Evolutionary conservation across 2,329 filamentous ascomycete genomes (phyloP).

Genomic region (Aureobasidium sp.): DNA sequence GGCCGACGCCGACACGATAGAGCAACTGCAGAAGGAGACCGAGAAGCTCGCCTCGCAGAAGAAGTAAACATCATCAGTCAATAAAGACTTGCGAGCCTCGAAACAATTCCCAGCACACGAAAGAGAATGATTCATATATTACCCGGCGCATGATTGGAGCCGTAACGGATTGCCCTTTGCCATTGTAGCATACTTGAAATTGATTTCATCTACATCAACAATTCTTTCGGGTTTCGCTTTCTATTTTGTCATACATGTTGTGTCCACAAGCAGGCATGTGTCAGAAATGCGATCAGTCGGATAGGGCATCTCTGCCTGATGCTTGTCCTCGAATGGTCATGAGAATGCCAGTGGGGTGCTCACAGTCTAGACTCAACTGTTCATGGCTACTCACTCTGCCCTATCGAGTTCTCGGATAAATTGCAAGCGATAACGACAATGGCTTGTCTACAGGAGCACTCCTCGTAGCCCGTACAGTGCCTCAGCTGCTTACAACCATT

Average conservation of each 20-base stretch:
- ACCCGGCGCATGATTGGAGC: neutral
- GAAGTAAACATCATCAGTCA: neutral
- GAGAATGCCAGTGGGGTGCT: neutral
- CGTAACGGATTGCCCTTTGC: neutral
- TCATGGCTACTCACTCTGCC: constrained; percentile 5
- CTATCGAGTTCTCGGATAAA: neutral
- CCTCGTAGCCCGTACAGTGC: neutral
- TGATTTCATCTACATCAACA: neutral
- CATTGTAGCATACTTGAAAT: constrained; percentile 13
- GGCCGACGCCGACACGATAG: constrained; percentile 25
- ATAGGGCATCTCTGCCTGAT: neutral
- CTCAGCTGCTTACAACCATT: neutral
- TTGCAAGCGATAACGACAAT: neutral
- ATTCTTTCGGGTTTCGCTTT: neutral
- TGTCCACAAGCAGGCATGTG: neutral
- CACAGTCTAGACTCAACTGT: neutral
- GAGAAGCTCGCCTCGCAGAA: constrained; percentile 23
- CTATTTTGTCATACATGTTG: too few species aligned
- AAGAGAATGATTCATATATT: constrained; percentile 9
- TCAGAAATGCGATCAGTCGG: neutral
- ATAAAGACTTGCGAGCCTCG: neutral
- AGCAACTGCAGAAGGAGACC: constrained; percentile 30
- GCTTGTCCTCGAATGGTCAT: neutral
- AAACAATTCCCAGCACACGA: neutral
- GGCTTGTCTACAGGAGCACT: neutral